Evolutionary conservation across 2,329 filamentous ascomycete species (phyloP).

Genomic region (Pseudomassariella vexata): DNA sequence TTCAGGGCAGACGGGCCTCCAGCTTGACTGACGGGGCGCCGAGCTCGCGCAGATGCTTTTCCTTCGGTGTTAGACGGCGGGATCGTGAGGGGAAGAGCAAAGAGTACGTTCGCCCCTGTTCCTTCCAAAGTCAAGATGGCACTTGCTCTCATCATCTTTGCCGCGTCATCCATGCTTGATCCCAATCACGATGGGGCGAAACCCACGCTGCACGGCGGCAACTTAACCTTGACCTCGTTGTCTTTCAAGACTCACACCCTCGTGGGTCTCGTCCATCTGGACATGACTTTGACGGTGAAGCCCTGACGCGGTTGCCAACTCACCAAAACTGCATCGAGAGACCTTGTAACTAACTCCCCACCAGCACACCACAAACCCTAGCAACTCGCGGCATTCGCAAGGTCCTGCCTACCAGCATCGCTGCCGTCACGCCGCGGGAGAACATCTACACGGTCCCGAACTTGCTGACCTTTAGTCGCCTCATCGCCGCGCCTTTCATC

Average conservation of each 20-base stretch:
- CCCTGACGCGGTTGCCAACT: too few relatives aligned
- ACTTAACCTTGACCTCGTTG: too few relatives aligned
- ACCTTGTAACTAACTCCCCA: too few relatives aligned
- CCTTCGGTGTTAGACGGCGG: conserved; percentile 1
- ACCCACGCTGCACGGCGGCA: neutral
- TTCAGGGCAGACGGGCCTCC: too few relatives aligned
- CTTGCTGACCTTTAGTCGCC: conserved; percentile 79
- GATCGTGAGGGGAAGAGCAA: conserved; percentile 3
- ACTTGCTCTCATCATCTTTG: neutral
- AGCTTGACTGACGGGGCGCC: too few relatives aligned
- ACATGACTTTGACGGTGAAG: too few relatives aligned
- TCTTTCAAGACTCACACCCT: too few relatives aligned
- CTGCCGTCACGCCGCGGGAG: conserved; percentile 52
- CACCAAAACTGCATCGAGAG: too few relatives aligned
- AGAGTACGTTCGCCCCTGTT: conserved; percentile 3
- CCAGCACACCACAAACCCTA: too few relatives aligned
- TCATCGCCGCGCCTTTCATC: conserved; percentile 75
- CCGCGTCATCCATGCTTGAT: neutral
- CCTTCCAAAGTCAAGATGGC: conserved; percentile 3
- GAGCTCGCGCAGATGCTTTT: conserved; percentile 4
- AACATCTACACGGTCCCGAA: conserved; percentile 98
- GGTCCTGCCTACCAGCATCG: conserved; percentile 23
- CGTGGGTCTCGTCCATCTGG: too few relatives aligned
- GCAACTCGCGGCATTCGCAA: conserved; percentile 15
- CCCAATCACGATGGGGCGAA: conserved; percentile 1